Conservation (phyloP, 2,329 filamentous ascomycete species). For the Ophiostoma tasmaniense region DNA sequence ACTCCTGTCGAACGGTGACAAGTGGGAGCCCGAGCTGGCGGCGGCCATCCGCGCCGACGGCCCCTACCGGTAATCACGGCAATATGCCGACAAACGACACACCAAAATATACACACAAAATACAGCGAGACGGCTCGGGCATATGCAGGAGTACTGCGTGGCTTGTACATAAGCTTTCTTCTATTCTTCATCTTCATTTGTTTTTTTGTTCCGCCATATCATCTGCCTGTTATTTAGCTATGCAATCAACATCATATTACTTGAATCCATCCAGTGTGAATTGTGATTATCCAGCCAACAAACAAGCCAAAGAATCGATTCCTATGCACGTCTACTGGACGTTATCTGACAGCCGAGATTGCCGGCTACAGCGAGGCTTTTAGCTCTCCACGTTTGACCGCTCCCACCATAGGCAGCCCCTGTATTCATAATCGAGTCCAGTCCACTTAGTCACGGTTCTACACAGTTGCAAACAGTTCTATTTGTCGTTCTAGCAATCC, state of each 20-base stretch:
- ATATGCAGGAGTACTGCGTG: not conserved
- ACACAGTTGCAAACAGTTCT: not conserved
- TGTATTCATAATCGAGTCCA: not conserved
- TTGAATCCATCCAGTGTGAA: not conserved
- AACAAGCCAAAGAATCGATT: not conserved
- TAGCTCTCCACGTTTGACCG: not conserved
- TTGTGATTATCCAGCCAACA: not conserved
- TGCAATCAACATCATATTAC: not conserved
- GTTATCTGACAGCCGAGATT: conserved; percentile 1
- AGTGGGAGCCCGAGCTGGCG: conserved; percentile 96
- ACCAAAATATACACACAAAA: not conserved
- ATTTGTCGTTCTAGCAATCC: not conserved
- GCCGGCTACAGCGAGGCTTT: not conserved
- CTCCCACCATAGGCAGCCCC: not conserved
- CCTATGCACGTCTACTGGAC: not conserved
- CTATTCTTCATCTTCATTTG: not conserved
- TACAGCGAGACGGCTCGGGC: not conserved
- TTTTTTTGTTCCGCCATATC: not conserved
- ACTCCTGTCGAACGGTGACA: conserved; percentile 79
- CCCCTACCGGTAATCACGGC: conserved; percentile 63
- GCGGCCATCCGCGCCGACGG: conserved; percentile 87
- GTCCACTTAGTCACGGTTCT: not conserved
- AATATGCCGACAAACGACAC: not conserved
- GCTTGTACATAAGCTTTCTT: conserved; percentile 1
- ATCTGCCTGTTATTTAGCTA: not conserved